These are phyloP conservation scores for Quercus aquifolioides DNA, from an alignment of 306 rosid genomes.

Conservation along the genomic window DNA sequence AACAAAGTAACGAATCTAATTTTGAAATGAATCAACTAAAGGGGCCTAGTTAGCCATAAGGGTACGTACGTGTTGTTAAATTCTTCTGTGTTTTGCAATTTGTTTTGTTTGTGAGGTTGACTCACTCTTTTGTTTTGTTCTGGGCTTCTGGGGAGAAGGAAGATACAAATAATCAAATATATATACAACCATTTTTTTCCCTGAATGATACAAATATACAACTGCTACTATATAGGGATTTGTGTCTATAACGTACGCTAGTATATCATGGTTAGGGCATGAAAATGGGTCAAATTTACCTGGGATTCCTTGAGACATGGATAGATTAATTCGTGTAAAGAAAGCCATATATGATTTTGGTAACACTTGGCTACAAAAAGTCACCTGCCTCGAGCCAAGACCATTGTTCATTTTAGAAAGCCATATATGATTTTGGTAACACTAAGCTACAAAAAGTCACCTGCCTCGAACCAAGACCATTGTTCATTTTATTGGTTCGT, in stretches of 20 bases:
- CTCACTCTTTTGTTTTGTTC: constrained; percentile 19
- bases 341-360: no score
- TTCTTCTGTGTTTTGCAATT: constrained; percentile 7
- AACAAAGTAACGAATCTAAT: constrained; percentile 34
- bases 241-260: not conserved
- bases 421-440: no score
- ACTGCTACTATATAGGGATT: not conserved
- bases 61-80: not conserved
- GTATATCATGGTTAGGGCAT: not conserved
- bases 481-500: no score
- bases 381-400: no score
- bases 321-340: not conserved
- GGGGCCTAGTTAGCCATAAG: not conserved
- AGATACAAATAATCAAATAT: not conserved
- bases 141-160: not conserved
- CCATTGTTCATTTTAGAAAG: no score
- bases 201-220: not conserved
- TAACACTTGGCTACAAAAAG: no score
- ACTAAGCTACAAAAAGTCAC: no score
- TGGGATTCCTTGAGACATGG: not conserved
- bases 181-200: no score
- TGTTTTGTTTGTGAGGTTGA: constrained; percentile 16
- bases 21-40: constrained; percentile 4
- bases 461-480: no score
- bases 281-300: not conserved